Conservation (phyloP, 2,329 filamentous ascomycete species). For the Colletotrichum gloeosporioides region DNA sequence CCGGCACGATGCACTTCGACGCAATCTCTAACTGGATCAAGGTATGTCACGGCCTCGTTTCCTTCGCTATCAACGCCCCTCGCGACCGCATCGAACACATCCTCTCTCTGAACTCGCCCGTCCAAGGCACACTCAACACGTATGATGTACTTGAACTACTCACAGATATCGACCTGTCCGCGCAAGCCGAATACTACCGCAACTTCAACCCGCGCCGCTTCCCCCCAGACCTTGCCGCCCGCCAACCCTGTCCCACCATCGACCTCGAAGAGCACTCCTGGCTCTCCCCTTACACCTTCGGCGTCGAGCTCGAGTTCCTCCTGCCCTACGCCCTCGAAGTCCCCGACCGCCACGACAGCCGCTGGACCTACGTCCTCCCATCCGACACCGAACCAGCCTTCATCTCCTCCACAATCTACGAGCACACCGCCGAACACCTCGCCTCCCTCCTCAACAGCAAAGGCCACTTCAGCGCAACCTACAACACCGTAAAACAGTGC, state of each 20-base stretch:
- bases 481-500: neutral
- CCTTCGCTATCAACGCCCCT: neutral
- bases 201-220: neutral
- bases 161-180: neutral
- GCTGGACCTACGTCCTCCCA: neutral
- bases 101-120: no score
- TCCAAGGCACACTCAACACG: neutral
- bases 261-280: neutral
- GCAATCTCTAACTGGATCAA: neutral
- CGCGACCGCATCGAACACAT: neutral
- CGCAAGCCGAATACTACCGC: neutral
- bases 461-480: neutral
- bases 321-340: neutral
- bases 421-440: neutral
- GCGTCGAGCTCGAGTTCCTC: conserved; percentile 15
- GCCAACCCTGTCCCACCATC: neutral
- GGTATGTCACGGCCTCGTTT: neutral
- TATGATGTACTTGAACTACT: neutral
- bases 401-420: neutral
- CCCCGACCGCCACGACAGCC: neutral
- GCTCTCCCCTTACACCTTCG: conserved; percentile 6
- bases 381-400: neutral
- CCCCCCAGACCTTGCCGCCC: neutral
- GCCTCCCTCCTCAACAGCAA: neutral
- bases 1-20: neutral